Base-by-base conservation (phyloP, 257 asterid species). In the Sherardia arvensis region DNA sequence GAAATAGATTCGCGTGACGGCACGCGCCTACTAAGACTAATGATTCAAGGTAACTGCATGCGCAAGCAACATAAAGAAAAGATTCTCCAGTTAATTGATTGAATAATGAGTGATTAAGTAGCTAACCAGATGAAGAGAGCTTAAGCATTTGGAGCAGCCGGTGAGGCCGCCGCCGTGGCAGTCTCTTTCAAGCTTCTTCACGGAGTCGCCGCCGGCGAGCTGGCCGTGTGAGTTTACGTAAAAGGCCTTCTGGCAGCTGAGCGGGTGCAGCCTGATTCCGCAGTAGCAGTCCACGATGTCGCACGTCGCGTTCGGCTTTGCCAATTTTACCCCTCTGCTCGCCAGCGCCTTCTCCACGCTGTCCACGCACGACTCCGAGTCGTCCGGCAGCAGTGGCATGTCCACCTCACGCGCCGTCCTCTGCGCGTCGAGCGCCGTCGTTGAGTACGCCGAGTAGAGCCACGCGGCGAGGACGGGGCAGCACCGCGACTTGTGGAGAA, bases 401-500 rank as follows among this genome's bases (percentile, higher is more conserved):
- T 87, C 96, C 65, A 76, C 74, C 33, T 23, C 65, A 14, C 40
- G 23, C 34, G 72, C 71, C 10, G 83, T 36, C 53, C 53, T 74
- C 58, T 71, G 58, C 21, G 30, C 74, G 56, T 71, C 62, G 18
- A 91, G 68, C 32, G 88, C 96, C 30, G 95, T 91, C 33, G 57
- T 71, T 1, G 96, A 85, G 79, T 91, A 91, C 32, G 94, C 94
- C 57, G 95, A 80, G 85, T 88, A 91, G 71, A 91, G 88, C 92
- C 96, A 91, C 36, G 95, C 93, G 14, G 91, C 97, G 6, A 91
- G 77, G 40, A 88, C 97, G 0, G 97, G 95, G 82, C 98, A 91
- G 84, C 95, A 91, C 49, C 95, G 90, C 73, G 76, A 73, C 69
- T 81, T 80, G 74, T 81, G 96, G 77, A 84, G 80, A 70, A 71